Evolutionary conservation across 192 early-diverging fungal species (phyloP).

Genomic region (Backusella australiensis): DNA sequence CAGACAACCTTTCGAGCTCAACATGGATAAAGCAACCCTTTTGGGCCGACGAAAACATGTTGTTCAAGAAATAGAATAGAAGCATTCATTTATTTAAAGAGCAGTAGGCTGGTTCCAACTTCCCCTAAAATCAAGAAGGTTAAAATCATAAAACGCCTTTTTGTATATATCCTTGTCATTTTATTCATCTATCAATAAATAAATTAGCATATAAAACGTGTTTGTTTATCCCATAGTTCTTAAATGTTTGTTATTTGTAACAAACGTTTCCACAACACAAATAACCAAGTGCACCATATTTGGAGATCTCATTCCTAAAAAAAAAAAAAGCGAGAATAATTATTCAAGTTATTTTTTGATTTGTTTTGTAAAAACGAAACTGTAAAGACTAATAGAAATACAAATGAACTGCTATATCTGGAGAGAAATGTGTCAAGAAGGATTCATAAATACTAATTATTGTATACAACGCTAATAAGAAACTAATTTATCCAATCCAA

Average conservation of each 20-base stretch:
- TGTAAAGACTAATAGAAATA: too few relatives aligned
- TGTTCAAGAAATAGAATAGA: not conserved
- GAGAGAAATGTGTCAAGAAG: too few relatives aligned
- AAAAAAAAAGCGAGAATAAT: too few relatives aligned
- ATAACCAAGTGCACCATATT: too few relatives aligned
- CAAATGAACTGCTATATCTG: too few relatives aligned
- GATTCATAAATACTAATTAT: too few relatives aligned
- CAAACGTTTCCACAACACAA: not conserved
- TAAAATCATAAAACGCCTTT: not conserved
- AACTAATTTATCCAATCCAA: too few relatives aligned
- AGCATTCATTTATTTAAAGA: not conserved
- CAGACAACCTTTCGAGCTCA: constrained; percentile 18
- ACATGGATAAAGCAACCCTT: constrained; percentile 26
- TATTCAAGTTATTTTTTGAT: too few relatives aligned
- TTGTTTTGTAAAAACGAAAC: too few relatives aligned
- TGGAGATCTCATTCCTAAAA: too few relatives aligned
- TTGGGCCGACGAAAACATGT: constrained; percentile 18
- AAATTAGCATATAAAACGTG: not conserved
- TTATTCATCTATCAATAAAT: not conserved
- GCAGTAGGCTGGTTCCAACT: not conserved
- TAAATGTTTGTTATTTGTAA: not conserved
- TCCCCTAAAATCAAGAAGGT: not conserved
- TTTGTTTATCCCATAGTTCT: not conserved
- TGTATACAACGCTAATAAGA: too few relatives aligned
- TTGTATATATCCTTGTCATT: constrained; percentile 2